Evolutionary conservation across 2,329 filamentous ascomycete genomes (phyloP).

Genomic region (Fusarium sp.): DNA sequence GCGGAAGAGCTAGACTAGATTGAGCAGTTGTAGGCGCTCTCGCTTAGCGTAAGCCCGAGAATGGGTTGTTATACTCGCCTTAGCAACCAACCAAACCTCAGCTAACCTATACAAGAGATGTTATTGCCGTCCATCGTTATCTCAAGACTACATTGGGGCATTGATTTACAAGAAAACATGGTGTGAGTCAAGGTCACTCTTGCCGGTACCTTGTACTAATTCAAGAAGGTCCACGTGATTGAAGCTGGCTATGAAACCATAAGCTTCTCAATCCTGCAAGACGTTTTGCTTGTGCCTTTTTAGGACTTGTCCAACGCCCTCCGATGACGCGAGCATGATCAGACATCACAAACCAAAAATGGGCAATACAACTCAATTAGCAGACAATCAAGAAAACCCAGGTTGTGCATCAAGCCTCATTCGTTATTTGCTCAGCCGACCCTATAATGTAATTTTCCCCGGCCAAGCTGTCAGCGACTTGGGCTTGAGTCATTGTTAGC

Average conservation of each 20-base stretch:
- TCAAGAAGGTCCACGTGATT: neutral
- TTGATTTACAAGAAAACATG: neutral
- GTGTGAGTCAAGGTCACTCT: neutral
- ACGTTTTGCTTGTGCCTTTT: no score
- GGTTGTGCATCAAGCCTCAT: neutral
- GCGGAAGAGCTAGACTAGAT: neutral
- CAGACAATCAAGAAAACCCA: fast-evolving
- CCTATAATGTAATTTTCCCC: neutral
- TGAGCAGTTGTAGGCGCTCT: neutral
- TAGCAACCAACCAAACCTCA: neutral
- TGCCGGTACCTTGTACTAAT: fast-evolving
- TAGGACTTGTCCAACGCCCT: neutral
- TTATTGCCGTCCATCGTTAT: no score
- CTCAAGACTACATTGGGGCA: neutral
- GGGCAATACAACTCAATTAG: fast-evolving
- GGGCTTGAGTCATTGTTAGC: neutral
- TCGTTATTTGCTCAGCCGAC: fast-evolving
- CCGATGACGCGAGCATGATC: fast-evolving
- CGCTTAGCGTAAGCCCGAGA: neutral
- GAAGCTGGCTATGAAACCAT: no score
- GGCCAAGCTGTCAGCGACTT: neutral
- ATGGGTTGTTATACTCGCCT: no score
- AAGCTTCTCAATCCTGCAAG: no score
- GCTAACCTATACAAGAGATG: neutral
- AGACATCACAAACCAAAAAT: fast-evolving